Conservation (phyloP, 2,329 filamentous ascomycete genomes). For the Aciculosporium take region DNA sequence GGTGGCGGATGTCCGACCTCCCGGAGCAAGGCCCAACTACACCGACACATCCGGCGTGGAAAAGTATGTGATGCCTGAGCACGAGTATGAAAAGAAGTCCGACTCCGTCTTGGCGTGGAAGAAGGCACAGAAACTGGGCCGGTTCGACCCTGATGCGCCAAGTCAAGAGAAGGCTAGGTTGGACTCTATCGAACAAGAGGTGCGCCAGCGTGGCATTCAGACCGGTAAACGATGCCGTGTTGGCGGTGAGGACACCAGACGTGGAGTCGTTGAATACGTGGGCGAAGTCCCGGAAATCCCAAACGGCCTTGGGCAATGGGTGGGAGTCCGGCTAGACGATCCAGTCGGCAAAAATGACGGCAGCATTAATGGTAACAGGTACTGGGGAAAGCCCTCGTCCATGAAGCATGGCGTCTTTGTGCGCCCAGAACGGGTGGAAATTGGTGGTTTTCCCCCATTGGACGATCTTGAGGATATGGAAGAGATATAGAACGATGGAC, state of each 20-base stretch:
- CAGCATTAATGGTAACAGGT: constrained; percentile 49
- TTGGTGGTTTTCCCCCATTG: constrained; percentile 56
- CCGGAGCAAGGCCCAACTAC: constrained; percentile 62
- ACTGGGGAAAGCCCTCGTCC: constrained; percentile 51
- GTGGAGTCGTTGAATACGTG: constrained; percentile 58
- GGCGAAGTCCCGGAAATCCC: constrained; percentile 64
- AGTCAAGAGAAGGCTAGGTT: constrained; percentile 59
- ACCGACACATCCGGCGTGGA: constrained; percentile 67
- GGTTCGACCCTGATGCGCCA: constrained; percentile 79
- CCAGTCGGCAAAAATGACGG: constrained; percentile 75
- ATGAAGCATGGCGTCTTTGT: constrained; percentile 68
- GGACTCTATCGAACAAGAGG: constrained; percentile 52
- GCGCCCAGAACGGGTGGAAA: constrained; percentile 61
- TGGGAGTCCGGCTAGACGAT: constrained; percentile 64
- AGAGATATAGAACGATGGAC: constrained; percentile 40
- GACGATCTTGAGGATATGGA: constrained; percentile 68
- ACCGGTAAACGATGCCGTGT: constrained; percentile 51
- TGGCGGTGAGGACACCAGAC: constrained; percentile 51
- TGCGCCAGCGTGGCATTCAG: constrained; percentile 52
- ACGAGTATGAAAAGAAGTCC: constrained; percentile 71
- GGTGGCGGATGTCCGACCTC: constrained; percentile 70
- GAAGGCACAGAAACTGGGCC: constrained; percentile 83
- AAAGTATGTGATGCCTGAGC: constrained; percentile 78
- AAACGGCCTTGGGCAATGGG: constrained; percentile 49
- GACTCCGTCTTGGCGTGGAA: constrained; percentile 95